phyloP scores from a whole-genome alignment of 331 rosid genomes.

The Dryas integrifolia region DNA sequence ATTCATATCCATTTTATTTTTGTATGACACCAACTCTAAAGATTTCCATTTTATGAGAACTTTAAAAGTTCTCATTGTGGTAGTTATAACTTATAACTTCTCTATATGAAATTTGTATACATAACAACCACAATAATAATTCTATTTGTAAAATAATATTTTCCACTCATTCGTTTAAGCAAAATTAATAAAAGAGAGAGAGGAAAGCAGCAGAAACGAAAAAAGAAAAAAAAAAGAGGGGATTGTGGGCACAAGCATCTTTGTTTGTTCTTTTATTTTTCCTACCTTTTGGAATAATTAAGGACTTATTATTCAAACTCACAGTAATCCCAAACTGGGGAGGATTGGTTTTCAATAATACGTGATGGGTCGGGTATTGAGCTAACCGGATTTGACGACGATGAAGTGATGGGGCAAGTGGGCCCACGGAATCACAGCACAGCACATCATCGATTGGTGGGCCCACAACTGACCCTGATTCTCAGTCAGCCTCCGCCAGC shows the following conservation, averaged over 20 bases:
- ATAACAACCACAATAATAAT: too few species aligned
- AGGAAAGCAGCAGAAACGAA: not conserved
- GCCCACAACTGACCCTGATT: slow-evolving; percentile 31
- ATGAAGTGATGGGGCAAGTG: slow-evolving; percentile 11
- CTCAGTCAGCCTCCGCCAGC: slow-evolving; percentile 29
- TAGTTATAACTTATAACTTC: not conserved
- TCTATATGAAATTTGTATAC: too few species aligned
- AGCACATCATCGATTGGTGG: not conserved
- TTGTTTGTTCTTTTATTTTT: too few species aligned
- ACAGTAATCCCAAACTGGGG: not conserved
- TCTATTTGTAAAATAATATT: not conserved
- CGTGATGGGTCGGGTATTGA: not conserved
- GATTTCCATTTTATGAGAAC: too few species aligned
- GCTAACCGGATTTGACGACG: slow-evolving; percentile 23
- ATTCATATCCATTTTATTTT: too few species aligned
- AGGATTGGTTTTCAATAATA: not conserved
- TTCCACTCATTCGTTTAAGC: not conserved
- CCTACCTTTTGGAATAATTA: too few species aligned
- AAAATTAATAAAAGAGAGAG: not conserved
- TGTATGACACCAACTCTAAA: too few species aligned
- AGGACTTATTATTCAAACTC: too few species aligned
- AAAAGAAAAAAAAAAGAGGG: not conserved
- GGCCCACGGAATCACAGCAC: slow-evolving; percentile 29
- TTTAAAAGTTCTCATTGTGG: not conserved
- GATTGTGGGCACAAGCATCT: too few species aligned